Evolutionary conservation across 495 filamentous ascomycete species (phyloP).

Genomic region (Penicillium odoratum): DNA sequence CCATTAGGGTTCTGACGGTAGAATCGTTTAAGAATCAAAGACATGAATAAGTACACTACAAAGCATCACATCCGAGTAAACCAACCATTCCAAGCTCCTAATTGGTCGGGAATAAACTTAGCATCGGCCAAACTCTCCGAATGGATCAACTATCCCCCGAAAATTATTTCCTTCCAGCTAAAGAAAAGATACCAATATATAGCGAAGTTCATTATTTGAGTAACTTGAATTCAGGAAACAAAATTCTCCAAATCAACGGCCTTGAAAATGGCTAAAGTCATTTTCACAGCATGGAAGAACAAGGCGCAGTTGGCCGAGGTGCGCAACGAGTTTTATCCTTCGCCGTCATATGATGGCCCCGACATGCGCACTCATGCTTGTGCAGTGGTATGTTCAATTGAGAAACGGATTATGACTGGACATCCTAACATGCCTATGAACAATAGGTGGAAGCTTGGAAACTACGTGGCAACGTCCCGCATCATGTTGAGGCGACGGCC

Average conservation of each 20-base stretch:
- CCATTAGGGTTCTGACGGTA: not conserved
- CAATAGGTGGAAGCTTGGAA: conserved; percentile 57
- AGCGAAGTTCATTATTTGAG: not conserved
- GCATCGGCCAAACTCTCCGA: conserved; percentile 10
- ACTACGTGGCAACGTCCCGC: conserved; percentile 71
- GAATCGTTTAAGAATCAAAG: not conserved
- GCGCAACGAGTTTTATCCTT: conserved; percentile 65
- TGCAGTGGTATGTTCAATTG: conserved; percentile 38
- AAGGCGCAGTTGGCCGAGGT: conserved; percentile 64
- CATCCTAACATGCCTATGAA: not conserved
- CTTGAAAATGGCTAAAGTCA: conserved; percentile 67
- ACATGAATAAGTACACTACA: too few species aligned
- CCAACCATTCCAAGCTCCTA: not conserved
- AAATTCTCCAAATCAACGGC: not conserved
- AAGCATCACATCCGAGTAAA: not conserved
- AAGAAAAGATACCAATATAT: conserved; percentile 8
- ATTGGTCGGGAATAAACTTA: conserved; percentile 7
- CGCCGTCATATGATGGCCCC: conserved; percentile 32
- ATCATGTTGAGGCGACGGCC: conserved; percentile 80
- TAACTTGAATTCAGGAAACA: not conserved
- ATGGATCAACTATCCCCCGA: conserved; percentile 20
- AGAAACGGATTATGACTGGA: not conserved
- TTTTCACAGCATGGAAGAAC: conserved; percentile 78
- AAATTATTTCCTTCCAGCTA: conserved; percentile 9
- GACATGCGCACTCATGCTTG: conserved; percentile 47